Base-by-base conservation (phyloP, 1,284 basidiomycete genomes). In the Boletus sp. region DNA sequence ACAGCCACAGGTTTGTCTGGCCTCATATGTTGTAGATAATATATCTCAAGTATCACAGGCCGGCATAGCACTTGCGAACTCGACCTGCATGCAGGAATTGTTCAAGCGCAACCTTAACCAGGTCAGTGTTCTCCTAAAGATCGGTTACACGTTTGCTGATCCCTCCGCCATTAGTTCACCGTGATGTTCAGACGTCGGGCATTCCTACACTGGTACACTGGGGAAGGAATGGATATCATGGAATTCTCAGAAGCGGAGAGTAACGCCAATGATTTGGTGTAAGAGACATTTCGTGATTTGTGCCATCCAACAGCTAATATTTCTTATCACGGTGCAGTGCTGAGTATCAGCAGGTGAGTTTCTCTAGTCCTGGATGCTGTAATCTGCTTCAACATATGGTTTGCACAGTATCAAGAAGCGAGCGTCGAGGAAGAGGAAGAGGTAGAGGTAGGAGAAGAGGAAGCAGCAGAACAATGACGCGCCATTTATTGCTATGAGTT, bases 211-310 rank as follows among this genome's bases (percentile, higher is more conserved):
- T 94, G 91, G 88, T 94, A 93, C 69, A 89, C 85, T 16, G 87
- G 82, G 20, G 91, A 94, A 67, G 92, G 92, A 46, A 93, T 93
- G 92, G 90, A 92, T 65, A 68, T 81, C 41, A 87, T 94, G 88
- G 93, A 95, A 69, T 94, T 96, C 69, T 82, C 88, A 2, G 92
- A 95, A 66, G 88, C 90, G 0, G 88, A 91, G 70, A 89, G 84
- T 61, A 91, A 92, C 63, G 72, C 80, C 13, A 76, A 77, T n/a
- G 90, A 92, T 70, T 64, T 92, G 36, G 82, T 92, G 86, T 89
- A 67, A 64, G 88, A 33, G 3, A 32, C 70, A 6, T 48, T 27
- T 45, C 33, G 37, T 14, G 3, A 17, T 17, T 39, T 9, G 6
- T 44, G 1, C 8, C 12, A 10, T 44, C 32, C 14, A 8, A 41